phyloP scores from a whole-genome alignment of 371 early-diverging fungal species.

The Polyrhizophydium stewartii region DNA sequence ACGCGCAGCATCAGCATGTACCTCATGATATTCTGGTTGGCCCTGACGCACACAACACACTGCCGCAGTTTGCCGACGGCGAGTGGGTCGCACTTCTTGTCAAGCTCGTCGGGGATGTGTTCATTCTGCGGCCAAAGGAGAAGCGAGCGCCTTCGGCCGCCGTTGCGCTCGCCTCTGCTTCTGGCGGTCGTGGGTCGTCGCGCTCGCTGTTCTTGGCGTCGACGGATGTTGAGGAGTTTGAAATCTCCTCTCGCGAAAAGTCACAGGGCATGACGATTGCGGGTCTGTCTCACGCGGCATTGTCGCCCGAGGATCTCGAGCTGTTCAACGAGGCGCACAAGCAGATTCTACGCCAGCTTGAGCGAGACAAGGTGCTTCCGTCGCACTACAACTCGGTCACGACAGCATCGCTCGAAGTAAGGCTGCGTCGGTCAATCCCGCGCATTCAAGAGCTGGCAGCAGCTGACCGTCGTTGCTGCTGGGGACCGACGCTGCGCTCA shows the following conservation, averaged over 20 bases:
- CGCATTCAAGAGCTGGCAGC: too few species aligned
- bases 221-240: conserved; percentile 40
- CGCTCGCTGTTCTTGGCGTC: conserved; percentile 4
- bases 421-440: too few species aligned
- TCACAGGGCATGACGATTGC: neutral
- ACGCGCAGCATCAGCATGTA: too few species aligned
- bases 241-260: conserved; percentile 8
- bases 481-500: conserved; percentile 15
- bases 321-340: conserved; percentile 56
- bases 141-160: conserved; percentile 1
- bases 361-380: conserved; percentile 74
- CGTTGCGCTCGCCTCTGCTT: neutral
- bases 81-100: conserved; percentile 73
- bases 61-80: conserved; percentile 65
- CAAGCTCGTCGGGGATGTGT: neutral
- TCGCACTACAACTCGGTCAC: conserved; percentile 85
- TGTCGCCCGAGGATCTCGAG: conserved; percentile 24
- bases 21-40: neutral
- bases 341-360: conserved; percentile 69
- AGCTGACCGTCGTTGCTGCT: conserved; percentile 5
- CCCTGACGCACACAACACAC: neutral
- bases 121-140: conserved; percentile 33
- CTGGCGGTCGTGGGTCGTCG: neutral
- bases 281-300: neutral
- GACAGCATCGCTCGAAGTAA: conserved; percentile 69